Conservation (phyloP, 352 stramenopile species). For the Peronospora farinosa region DNA sequence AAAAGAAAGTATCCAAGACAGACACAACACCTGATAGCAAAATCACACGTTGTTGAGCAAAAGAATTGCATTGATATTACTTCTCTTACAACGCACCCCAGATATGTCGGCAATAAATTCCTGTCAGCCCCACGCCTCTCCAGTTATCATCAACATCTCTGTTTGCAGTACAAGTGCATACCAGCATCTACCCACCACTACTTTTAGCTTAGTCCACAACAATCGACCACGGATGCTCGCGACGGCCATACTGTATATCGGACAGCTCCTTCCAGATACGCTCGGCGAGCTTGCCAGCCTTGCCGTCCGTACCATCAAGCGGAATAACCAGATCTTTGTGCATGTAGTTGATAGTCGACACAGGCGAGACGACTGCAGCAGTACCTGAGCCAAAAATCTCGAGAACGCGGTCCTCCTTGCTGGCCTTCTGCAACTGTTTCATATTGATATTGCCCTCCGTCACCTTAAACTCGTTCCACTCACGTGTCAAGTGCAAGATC, state of each 20-base stretch:
- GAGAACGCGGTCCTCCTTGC: slow-evolving; percentile 83
- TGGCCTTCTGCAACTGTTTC: slow-evolving; percentile 90
- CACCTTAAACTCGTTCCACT: slow-evolving; percentile 93
- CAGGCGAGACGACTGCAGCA: slow-evolving; percentile 91
- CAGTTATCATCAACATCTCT: slow-evolving; percentile 2
- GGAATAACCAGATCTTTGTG: slow-evolving; percentile 89
- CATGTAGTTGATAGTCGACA: slow-evolving; percentile 93
- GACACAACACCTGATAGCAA: not conserved
- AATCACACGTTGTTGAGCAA: slow-evolving; percentile 10
- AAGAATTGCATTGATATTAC: slow-evolving; percentile 26
- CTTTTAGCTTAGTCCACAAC: slow-evolving; percentile 35
- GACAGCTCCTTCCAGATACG: slow-evolving; percentile 86
- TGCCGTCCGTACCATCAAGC: slow-evolving; percentile 72
- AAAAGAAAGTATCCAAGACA: not conserved
- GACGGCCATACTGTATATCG: slow-evolving; percentile 80
- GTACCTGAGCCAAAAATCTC: slow-evolving; percentile 96
- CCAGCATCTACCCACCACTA: not conserved
- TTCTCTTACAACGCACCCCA: slow-evolving; percentile 14
- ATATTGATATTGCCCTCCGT: slow-evolving; percentile 92
- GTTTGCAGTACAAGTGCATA: not conserved
- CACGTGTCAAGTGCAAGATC: slow-evolving; percentile 88
- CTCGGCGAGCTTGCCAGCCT: slow-evolving; percentile 82
- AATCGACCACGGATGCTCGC: slow-evolving; percentile 49
- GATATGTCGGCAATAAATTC: slow-evolving; percentile 3
- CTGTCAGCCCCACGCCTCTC: slow-evolving; percentile 3